Evolutionary conservation across 2,329 filamentous ascomycete genomes (phyloP).

Genomic region (Talaromyces islandicus): DNA sequence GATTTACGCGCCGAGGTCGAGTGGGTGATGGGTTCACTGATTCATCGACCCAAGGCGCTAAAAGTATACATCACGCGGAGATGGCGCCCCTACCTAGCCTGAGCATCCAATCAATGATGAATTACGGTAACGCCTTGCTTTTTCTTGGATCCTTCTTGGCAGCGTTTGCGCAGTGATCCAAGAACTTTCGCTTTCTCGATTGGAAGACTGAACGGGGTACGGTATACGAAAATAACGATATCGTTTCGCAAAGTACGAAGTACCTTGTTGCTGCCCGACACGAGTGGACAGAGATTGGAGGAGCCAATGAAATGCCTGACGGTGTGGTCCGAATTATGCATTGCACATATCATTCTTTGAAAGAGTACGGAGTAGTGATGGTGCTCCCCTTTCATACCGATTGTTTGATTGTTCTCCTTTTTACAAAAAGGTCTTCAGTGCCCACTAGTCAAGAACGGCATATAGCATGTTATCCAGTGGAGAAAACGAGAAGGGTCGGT

Average conservation of each 20-base stretch:
- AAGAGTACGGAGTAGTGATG: background rate
- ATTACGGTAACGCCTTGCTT: background rate
- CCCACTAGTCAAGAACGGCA: background rate
- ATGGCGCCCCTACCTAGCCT: background rate
- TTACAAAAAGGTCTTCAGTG: background rate
- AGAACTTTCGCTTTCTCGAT: background rate
- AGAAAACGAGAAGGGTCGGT: background rate
- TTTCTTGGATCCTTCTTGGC: background rate
- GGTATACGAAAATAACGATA: no score
- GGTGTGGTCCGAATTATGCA: background rate
- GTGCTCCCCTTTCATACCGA: background rate
- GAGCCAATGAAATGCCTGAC: background rate
- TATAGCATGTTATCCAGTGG: background rate
- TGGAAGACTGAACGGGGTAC: background rate
- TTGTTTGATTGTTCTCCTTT: background rate
- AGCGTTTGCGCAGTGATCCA: background rate
- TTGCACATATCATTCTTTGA: background rate
- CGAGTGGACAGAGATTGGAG: background rate
- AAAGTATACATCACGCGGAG: background rate
- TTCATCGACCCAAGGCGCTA: background rate
- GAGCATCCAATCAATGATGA: background rate
- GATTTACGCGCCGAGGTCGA: background rate
- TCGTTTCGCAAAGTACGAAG: background rate
- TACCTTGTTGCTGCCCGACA: background rate
- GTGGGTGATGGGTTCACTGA: background rate